These are phyloP conservation scores for Russula ochroleuca DNA, from an alignment of 768 basidiomycete genomes.

Conservation along the genomic window DNA sequence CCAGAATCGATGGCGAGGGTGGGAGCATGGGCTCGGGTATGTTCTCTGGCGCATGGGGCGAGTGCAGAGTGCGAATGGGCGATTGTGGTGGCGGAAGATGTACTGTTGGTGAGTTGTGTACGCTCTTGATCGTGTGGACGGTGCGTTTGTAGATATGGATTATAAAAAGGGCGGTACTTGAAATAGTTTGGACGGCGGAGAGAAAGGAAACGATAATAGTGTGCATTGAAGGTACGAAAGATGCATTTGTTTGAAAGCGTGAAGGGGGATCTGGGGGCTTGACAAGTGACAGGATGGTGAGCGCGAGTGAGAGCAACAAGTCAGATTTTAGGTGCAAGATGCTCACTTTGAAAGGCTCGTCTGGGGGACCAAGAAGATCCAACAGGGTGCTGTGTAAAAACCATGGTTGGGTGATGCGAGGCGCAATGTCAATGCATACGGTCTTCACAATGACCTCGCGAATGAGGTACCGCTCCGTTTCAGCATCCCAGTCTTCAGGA, in stretches of 20 bases:
- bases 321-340: background rate
- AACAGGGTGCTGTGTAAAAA: slow-evolving; percentile 74
- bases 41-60: background rate
- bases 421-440: slow-evolving; percentile 49
- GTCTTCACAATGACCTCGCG: slow-evolving; percentile 81
- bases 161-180: slow-evolving; percentile 62
- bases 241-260: slow-evolving; percentile 31
- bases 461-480: slow-evolving; percentile 74
- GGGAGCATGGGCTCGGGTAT: background rate
- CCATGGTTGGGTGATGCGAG: slow-evolving; percentile 81
- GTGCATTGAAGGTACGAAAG: slow-evolving; percentile 39
- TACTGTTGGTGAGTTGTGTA: slow-evolving; percentile 38
- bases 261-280: slow-evolving; percentile 32
- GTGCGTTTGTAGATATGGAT: slow-evolving; percentile 65
- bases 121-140: slow-evolving; percentile 58
- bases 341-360: slow-evolving; percentile 18
- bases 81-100: slow-evolving; percentile 7
- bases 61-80: background rate
- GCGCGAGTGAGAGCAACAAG: no score
- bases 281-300: background rate
- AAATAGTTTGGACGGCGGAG: slow-evolving; percentile 67
- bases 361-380: slow-evolving; percentile 52
- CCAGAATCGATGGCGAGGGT: slow-evolving; percentile 3
- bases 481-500: slow-evolving; percentile 70
- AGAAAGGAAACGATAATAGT: slow-evolving; percentile 63